A percentile compares a stretch with the other conserved stretches of the same genome.
Conservation (phyloP, 805 yeast species). For the Tanozyma kutaoensis region DNA sequence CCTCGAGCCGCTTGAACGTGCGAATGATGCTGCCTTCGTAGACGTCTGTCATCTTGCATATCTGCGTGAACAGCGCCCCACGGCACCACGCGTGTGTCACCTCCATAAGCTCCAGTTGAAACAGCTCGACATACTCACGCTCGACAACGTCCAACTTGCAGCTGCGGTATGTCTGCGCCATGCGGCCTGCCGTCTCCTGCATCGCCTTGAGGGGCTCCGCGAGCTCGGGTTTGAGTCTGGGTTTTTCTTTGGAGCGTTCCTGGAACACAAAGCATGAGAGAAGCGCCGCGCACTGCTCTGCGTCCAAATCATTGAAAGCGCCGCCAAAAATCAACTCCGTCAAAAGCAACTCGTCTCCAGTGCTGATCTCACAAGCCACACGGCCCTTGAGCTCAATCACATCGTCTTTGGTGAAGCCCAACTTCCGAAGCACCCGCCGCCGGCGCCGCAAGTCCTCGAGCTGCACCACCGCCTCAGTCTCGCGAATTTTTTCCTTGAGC, state of each 20-base stretch:
- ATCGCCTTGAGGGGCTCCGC: constrained; percentile 84
- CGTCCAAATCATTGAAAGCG: constrained; percentile 74
- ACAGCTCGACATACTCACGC: constrained; percentile 83
- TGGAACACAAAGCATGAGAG: constrained; percentile 94
- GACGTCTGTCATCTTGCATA: constrained; percentile 97
- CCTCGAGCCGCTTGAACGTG: constrained; percentile 90
- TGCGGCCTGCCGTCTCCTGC: constrained; percentile 82
- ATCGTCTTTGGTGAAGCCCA: constrained; percentile 84
- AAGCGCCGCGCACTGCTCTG: constrained; percentile 87
- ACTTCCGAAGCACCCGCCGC: constrained; percentile 81
- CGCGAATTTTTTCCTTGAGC: constrained; percentile 52
- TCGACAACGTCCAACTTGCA: constrained; percentile 84
- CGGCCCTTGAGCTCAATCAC: constrained; percentile 93
- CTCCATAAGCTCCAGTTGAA: constrained; percentile 91
- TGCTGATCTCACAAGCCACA: constrained; percentile 92
- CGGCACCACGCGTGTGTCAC: constrained; percentile 95
- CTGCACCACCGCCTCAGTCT: constrained; percentile 86
- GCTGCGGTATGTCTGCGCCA: constrained; percentile 83
- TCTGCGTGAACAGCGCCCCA: constrained; percentile 92
- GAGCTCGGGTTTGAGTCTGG: constrained; percentile 75
- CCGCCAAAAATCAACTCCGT: constrained; percentile 95
- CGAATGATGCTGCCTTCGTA: constrained; percentile 94
- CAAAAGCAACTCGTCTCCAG: constrained; percentile 74
- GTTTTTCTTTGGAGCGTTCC: constrained; percentile 82
- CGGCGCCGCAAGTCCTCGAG: constrained; percentile 88